These are phyloP conservation scores for Picochlorum sp. DNA, from an alignment of 139 green algal genomes.

Conservation along the genomic window DNA sequence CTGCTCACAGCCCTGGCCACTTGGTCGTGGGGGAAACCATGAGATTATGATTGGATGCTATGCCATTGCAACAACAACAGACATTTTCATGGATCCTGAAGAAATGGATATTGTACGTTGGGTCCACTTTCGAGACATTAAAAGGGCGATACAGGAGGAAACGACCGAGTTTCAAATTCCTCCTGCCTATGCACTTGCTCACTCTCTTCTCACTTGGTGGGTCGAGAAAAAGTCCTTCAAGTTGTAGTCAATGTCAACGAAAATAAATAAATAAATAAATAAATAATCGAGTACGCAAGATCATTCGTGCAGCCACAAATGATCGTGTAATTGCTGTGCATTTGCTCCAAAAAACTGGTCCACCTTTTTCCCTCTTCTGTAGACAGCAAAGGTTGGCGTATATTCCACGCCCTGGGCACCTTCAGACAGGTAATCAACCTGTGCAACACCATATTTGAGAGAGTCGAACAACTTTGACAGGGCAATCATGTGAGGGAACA, in stretches of 20 bases:
- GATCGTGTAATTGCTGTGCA: slow-evolving; percentile 28
- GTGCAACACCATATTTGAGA: slow-evolving; percentile 56
- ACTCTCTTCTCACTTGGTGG: slow-evolving; percentile 68
- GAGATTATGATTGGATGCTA: slow-evolving; percentile 86
- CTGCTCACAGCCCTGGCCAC: slow-evolving; percentile 65
- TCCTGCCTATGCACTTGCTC: slow-evolving; percentile 64
- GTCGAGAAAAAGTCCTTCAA: slow-evolving; percentile 18
- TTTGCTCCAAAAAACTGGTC: slow-evolving; percentile 38
- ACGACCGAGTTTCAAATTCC: slow-evolving; percentile 61
- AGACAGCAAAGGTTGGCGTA: slow-evolving; percentile 61
- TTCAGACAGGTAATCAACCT: slow-evolving; percentile 58
- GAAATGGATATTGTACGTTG: slow-evolving; percentile 76
- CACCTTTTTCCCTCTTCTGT: slow-evolving; percentile 40
- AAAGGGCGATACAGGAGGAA: not conserved
- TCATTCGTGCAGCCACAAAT: slow-evolving; percentile 22
- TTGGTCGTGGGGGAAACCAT: slow-evolving; percentile 52
- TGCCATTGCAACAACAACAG: slow-evolving; percentile 46
- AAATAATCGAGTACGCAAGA: not conserved
- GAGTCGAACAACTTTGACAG: slow-evolving; percentile 27
- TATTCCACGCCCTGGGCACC: slow-evolving; percentile 40
- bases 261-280: not conserved
- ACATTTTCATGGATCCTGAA: slow-evolving; percentile 48
- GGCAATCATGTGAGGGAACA: slow-evolving; percentile 31
- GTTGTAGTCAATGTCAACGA: not conserved
- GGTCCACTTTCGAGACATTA: slow-evolving; percentile 17